Percentiles rank a stretch among this genome's conserved stretches.
Conservation (phyloP, 2,329 filamentous ascomycete species). For the Colletotrichum simmondsii region DNA sequence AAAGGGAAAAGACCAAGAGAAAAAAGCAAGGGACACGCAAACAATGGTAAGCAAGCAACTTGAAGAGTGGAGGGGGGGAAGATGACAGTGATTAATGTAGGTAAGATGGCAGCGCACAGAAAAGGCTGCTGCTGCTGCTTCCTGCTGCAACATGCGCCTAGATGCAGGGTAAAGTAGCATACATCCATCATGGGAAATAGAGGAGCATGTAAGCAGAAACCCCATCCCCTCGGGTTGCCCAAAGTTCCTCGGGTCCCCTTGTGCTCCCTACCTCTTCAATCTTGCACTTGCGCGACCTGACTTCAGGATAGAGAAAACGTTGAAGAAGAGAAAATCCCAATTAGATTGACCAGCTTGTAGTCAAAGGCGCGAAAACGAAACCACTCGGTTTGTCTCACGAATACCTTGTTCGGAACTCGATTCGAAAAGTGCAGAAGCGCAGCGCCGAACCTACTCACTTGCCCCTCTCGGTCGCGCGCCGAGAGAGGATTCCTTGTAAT, state of each 20-base stretch:
- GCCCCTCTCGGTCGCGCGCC: slow-evolving; percentile 10
- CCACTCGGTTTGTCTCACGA: slow-evolving; percentile 7
- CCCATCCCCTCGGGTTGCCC: background rate
- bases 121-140: background rate
- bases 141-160: slow-evolving; percentile 8
- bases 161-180: slow-evolving; percentile 2
- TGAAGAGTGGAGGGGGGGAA: background rate
- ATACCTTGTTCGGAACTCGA: background rate
- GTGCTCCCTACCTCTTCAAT: background rate
- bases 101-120: background rate
- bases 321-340: too few species aligned
- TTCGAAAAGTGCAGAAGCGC: background rate
- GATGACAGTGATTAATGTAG: background rate
- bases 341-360: too few species aligned
- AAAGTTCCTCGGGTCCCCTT: background rate
- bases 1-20: background rate
- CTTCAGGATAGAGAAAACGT: background rate
- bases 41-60: background rate
- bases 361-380: background rate
- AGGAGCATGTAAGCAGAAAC: slow-evolving; percentile 1
- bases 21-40: background rate
- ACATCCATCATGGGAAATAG: background rate
- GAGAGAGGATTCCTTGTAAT: background rate
- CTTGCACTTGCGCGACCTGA: background rate
- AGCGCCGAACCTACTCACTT: background rate